Conservation (phyloP, 495 filamentous ascomycete genomes). For the Margaritispora aquatica region DNA sequence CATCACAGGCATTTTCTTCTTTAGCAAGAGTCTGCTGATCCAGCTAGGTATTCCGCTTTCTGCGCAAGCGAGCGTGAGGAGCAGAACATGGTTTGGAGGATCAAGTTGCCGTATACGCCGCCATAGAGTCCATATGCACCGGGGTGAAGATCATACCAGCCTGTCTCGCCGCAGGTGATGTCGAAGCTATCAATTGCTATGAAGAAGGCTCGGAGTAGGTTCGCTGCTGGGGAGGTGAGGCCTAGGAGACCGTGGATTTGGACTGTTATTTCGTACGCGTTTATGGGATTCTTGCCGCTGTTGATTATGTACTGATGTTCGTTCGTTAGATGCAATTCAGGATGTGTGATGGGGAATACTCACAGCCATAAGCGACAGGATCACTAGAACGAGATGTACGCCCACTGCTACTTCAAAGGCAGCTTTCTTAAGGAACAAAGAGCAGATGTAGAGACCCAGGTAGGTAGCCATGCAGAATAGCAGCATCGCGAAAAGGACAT, state of each 20-base stretch:
- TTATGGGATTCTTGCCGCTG: neutral
- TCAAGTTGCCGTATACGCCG: slow-evolving; percentile 12
- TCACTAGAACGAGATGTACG: slow-evolving; percentile 14
- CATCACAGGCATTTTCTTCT: slow-evolving; percentile 11
- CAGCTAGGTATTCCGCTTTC: slow-evolving; percentile 18
- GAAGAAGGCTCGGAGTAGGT: slow-evolving; percentile 13
- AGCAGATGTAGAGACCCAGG: slow-evolving; percentile 16
- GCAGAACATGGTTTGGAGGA: slow-evolving; percentile 19
- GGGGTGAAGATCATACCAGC: slow-evolving; percentile 3
- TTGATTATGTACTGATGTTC: slow-evolving; percentile 13
- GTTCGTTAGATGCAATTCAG: neutral
- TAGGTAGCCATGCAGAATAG: slow-evolving; percentile 21
- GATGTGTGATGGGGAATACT: neutral
- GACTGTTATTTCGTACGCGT: slow-evolving; percentile 6
- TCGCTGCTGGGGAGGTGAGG: slow-evolving; percentile 17
- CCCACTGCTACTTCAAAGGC: slow-evolving; percentile 20
- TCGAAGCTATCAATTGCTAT: slow-evolving; percentile 12
- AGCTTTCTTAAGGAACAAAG: slow-evolving; percentile 18
- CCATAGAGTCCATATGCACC: slow-evolving; percentile 16
- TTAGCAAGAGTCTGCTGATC: slow-evolving; percentile 1
- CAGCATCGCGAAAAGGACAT: slow-evolving; percentile 13
- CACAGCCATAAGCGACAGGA: slow-evolving; percentile 12
- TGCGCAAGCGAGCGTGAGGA: slow-evolving; percentile 6
- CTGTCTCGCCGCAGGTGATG: slow-evolving; percentile 16
- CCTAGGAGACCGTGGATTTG: slow-evolving; percentile 14